Percentiles rank a stretch among this genome's conserved stretches.
These are phyloP conservation scores for Fusarium temperatum DNA, from an alignment of 2,329 filamentous ascomycete genomes.

Conservation along the genomic window DNA sequence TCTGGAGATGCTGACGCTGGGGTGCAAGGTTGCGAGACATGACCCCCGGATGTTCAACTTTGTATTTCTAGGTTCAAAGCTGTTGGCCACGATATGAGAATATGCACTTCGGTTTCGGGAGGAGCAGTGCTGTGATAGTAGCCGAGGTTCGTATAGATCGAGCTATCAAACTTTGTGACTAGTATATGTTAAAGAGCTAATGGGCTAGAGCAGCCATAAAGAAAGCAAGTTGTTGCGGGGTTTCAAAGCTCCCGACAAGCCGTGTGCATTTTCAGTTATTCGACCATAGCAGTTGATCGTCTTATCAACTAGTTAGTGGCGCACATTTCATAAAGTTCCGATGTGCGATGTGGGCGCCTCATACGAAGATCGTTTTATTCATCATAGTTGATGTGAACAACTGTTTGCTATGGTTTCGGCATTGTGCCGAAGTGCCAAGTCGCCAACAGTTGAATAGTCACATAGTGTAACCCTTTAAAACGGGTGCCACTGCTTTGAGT, in stretches of 20 bases:
- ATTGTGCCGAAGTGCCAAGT: neutral
- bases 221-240: neutral
- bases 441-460: neutral
- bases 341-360: neutral
- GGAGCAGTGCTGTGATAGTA: neutral
- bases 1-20: constrained; percentile 4
- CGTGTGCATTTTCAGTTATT: neutral
- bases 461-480: neutral
- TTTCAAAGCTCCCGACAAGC: neutral
- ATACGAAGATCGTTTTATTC: neutral
- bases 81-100: neutral
- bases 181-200: neutral
- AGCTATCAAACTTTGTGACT: neutral
- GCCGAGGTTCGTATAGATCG: neutral
- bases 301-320: neutral
- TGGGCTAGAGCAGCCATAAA: neutral
- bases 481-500: neutral
- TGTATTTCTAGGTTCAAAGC: neutral
- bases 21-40: constrained; percentile 6
- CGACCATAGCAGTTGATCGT: neutral
- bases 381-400: neutral
- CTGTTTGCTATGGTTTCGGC: neutral
- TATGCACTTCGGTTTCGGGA: neutral
- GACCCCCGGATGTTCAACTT: constrained; percentile 2
- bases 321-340: neutral